A percentile compares a stretch with the other conserved stretches of the same genome.
Conservation (phyloP, 2,329 filamentous ascomycete species). For the Stagonosporopsis chrysanthemi region DNA sequence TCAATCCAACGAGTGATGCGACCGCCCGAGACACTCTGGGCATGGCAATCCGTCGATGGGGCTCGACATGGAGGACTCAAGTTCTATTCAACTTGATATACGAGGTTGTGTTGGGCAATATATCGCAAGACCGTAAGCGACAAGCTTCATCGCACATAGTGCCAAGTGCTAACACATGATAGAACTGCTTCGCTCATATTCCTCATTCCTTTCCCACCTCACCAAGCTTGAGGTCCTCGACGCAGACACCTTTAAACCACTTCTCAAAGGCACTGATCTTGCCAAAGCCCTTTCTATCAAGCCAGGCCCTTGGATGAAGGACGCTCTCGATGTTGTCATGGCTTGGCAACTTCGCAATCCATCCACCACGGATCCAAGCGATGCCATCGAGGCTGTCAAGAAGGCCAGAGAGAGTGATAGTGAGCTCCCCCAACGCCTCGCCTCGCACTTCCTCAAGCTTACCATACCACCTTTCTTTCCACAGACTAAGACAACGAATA, state of each 20-base stretch:
- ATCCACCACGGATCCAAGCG: constrained; percentile 62
- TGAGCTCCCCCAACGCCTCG: constrained; percentile 59
- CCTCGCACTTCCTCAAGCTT: constrained; percentile 65
- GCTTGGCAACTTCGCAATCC: constrained; percentile 90
- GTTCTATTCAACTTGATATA: constrained; percentile 72
- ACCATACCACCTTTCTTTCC: constrained; percentile 73
- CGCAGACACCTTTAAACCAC: constrained; percentile 57
- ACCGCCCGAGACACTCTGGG: constrained; percentile 70
- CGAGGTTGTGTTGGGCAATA: constrained; percentile 60
- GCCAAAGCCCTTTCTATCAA: constrained; percentile 70
- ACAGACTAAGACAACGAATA: constrained; percentile 40
- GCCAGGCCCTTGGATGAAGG: constrained; percentile 84
- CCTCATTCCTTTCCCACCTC: constrained; percentile 61
- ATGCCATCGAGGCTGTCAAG: constrained; percentile 57
- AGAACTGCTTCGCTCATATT: constrained; percentile 61
- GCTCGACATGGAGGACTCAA: constrained; percentile 75
- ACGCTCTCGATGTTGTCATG: constrained; percentile 79
- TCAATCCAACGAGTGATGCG: constrained; percentile 53
- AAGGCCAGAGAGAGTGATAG: constrained; percentile 50
- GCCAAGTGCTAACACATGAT: constrained; percentile 23
- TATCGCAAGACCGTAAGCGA: constrained; percentile 53
- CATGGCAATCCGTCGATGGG: constrained; percentile 78
- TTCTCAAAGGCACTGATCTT: constrained; percentile 77
- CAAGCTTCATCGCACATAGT: neutral
- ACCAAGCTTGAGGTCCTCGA: constrained; percentile 60